Percentiles rank a stretch among this genome's conserved stretches.
These are phyloP conservation scores for Candida jianshihensis DNA, from an alignment of 805 yeast genomes.

Conservation along the genomic window DNA sequence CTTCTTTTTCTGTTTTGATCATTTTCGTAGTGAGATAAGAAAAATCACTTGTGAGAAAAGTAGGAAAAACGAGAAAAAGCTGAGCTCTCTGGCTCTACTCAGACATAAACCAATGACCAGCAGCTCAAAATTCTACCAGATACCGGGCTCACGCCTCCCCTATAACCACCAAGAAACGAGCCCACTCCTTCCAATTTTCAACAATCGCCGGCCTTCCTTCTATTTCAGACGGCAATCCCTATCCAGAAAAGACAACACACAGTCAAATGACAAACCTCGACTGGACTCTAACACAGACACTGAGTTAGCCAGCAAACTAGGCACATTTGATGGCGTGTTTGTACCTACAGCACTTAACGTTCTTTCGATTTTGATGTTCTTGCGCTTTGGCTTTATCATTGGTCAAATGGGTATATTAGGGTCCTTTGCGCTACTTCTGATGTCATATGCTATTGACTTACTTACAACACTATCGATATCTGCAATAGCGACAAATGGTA, in stretches of 20 bases:
- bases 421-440: slow-evolving; percentile 52
- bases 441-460: slow-evolving; percentile 76
- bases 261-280: background rate
- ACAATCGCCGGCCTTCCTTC: slow-evolving; percentile 14
- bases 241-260: background rate
- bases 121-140: slow-evolving; percentile 23
- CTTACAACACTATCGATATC: slow-evolving; percentile 85
- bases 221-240: slow-evolving; percentile 23
- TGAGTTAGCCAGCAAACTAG: slow-evolving; percentile 42
- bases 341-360: slow-evolving; percentile 92
- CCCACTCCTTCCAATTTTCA: slow-evolving; percentile 16
- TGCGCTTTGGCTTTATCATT: slow-evolving; percentile 89
- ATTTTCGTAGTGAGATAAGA: no score
- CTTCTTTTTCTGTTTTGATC: background rate
- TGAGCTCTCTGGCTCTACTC: background rate
- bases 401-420: slow-evolving; percentile 94
- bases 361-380: slow-evolving; percentile 86
- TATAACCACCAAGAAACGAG: slow-evolving; percentile 19
- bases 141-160: slow-evolving; percentile 28
- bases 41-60: no score
- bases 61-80: no score
- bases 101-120: slow-evolving; percentile 1
- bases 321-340: slow-evolving; percentile 85
- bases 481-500: slow-evolving; percentile 96
- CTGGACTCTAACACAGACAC: slow-evolving; percentile 5